Conservation (phyloP, 2,329 filamentous ascomycete genomes). For the Colletotrichum scovillei region DNA sequence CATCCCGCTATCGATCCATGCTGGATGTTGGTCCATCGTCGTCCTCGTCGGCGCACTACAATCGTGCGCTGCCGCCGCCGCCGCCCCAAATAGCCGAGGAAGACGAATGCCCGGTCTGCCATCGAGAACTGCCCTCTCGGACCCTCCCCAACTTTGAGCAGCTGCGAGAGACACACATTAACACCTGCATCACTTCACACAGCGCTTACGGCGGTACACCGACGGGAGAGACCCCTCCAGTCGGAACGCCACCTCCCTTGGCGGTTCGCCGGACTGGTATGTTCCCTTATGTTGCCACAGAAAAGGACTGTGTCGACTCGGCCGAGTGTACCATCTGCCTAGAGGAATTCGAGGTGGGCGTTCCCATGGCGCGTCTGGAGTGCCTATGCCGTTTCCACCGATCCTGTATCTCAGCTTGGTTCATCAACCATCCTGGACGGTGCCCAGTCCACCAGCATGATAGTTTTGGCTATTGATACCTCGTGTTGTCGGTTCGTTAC, state of each 20-base stretch:
- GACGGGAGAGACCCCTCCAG: conserved; percentile 36
- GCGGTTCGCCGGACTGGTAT: conserved; percentile 66
- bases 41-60: conserved; percentile 49
- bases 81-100: conserved; percentile 73
- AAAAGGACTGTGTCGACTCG: conserved; percentile 76
- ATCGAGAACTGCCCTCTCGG: conserved; percentile 73
- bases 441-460: conserved; percentile 76
- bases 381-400: conserved; percentile 75
- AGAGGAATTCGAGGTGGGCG: conserved; percentile 72
- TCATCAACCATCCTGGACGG: conserved; percentile 69
- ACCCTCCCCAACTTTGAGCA: conserved; percentile 64
- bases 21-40: conserved; percentile 47
- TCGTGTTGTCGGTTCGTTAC: neutral
- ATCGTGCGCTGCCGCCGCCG: conserved; percentile 53
- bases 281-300: conserved; percentile 72
- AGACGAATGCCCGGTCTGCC: conserved; percentile 84
- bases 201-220: conserved; percentile 58
- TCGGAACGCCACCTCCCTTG: conserved; percentile 45
- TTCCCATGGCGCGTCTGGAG: conserved; percentile 73
- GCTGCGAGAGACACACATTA: conserved; percentile 66
- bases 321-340: conserved; percentile 77
- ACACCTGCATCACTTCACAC: conserved; percentile 65
- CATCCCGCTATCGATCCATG: conserved; percentile 43
- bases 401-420: conserved; percentile 72
- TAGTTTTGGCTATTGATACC: conserved; percentile 62